Conservation (phyloP, 2,329 filamentous ascomycete species). For the Arthrinium phaeospermum region DNA sequence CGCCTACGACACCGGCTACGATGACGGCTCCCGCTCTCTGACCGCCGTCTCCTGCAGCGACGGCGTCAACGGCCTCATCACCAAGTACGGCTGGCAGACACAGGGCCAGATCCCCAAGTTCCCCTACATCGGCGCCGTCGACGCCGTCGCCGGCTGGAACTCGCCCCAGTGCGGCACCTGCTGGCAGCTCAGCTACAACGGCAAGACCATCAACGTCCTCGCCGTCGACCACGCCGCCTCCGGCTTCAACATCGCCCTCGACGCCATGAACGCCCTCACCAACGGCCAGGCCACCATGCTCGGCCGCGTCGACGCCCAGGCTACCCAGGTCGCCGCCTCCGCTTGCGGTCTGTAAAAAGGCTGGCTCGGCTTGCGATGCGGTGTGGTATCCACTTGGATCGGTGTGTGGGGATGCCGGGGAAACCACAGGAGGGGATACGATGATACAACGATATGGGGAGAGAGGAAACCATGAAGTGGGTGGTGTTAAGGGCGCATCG, state of each 20-base stretch:
- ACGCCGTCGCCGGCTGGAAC: constrained; percentile 61
- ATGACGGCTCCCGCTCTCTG: constrained; percentile 62
- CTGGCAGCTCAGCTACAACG: constrained; percentile 60
- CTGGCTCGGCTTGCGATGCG: too few relatives aligned
- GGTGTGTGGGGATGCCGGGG: not conserved
- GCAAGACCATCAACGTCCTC: constrained; percentile 57
- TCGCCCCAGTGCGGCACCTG: constrained; percentile 62
- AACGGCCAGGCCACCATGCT: constrained; percentile 53
- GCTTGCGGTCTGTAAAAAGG: constrained; percentile 48
- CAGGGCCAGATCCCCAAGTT: constrained; percentile 58
- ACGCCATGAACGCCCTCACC: constrained; percentile 62
- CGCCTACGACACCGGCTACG: constrained; percentile 76
- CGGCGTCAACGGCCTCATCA: constrained; percentile 69
- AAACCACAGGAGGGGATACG: not conserved
- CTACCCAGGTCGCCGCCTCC: constrained; percentile 47
- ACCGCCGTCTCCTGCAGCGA: constrained; percentile 69
- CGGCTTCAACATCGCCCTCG: constrained; percentile 63
- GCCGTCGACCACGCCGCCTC: constrained; percentile 57
- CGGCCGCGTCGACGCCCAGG: constrained; percentile 58
- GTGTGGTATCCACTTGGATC: not conserved
- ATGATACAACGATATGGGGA: not conserved
- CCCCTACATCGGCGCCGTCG: constrained; percentile 61
- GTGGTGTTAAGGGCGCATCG: constrained; percentile 7
- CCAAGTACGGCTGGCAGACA: constrained; percentile 62
- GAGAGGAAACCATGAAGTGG: not conserved